Base-by-base conservation (phyloP, 106 monocot species). In the Dioscorea zingiberensis region DNA sequence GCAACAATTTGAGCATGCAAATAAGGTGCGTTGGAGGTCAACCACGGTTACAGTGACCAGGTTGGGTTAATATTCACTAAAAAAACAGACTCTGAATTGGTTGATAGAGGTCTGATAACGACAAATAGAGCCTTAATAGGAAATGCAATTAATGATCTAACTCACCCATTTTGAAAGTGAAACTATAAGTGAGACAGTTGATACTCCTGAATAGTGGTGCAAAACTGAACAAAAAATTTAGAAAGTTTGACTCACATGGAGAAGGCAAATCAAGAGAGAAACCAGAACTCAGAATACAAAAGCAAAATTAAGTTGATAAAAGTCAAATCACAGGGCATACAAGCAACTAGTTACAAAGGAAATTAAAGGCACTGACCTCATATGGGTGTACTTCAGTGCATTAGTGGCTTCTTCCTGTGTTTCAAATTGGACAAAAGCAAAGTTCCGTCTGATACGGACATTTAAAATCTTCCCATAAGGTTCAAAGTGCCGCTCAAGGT, bases 371-470 rank as follows among this genome's bases (percentile, higher is more conserved):
- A 53, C 21, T 15, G 32, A 87, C 94, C 76, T 84, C 88, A 84
- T 79, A 46, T 89, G 76, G 6, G 88, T 89, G 64, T 69, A 59
- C 59, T 84, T 83, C 44, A 89, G 71, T 2, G 88, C 88, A 55
- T 84, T 84, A 13, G 88, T 81, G 18, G 90, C 90, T 65, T 90
- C 90, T 49, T 90, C 90, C 70, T 90, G 90, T 18, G 79, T 85
- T 70, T 83, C 90, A 80, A 83, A 90, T 70, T 85, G 85, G 38
- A 90, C 85, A 72, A 90, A 90, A 4, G 90, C 90, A 75, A 90
- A 90, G 55, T 90, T 90, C 64, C 85, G 74, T 61, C 90, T 69
- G 23, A 90, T 90, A 11, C 83, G 71, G 25, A 85, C 85, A 83
- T 90, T 73, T 24, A 67, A n/a, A 27, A 90, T 70, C 55, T 80